A percentile compares a stretch with the other conserved stretches of the same genome.
Conservation (phyloP, 208 protist species). For the Acanthamoeba healyi region DNA sequence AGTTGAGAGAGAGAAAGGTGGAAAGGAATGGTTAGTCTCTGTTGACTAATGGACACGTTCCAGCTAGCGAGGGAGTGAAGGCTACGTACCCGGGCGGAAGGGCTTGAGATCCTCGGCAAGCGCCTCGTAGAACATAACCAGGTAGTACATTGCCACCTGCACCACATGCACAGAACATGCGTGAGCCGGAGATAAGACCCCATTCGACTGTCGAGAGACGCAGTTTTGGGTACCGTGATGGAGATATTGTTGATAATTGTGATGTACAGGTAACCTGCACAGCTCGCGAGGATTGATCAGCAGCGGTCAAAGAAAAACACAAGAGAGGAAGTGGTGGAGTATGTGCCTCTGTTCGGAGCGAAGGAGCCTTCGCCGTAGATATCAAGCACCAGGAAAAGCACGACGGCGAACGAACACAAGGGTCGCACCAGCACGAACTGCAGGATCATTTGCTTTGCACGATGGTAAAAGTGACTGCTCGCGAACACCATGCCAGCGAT, state of each 20-base stretch:
- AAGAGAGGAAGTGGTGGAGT: too few species aligned
- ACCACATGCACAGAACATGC: too few species aligned
- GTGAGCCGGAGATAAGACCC: too few species aligned
- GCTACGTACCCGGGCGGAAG: constrained; percentile 87
- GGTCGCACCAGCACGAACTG: constrained; percentile 94
- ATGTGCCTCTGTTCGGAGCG: constrained; percentile 81
- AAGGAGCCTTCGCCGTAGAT: constrained; percentile 86
- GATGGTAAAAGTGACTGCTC: constrained; percentile 87
- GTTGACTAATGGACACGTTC: too few species aligned
- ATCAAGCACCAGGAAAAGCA: constrained; percentile 86
- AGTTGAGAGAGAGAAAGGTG: too few species aligned
- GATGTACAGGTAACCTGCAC: constrained; percentile 93
- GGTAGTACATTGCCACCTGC: constrained; percentile 91
- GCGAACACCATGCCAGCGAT: too few species aligned
- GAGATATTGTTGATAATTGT: constrained; percentile 95
- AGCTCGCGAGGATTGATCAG: constrained; percentile 87
- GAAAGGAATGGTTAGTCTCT: too few species aligned
- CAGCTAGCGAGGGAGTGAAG: too few species aligned
- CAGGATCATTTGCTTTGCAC: constrained; percentile 93
- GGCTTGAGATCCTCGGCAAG: constrained; percentile 93
- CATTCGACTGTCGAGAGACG: neutral
- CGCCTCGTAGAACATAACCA: constrained; percentile 95
- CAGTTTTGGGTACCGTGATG: constrained; percentile 86
- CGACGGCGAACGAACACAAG: constrained; percentile 72
- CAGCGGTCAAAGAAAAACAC: neutral